Evolutionary conservation across 495 filamentous ascomycete genomes (phyloP).

Genomic region (Baudoinia panamericana): DNA sequence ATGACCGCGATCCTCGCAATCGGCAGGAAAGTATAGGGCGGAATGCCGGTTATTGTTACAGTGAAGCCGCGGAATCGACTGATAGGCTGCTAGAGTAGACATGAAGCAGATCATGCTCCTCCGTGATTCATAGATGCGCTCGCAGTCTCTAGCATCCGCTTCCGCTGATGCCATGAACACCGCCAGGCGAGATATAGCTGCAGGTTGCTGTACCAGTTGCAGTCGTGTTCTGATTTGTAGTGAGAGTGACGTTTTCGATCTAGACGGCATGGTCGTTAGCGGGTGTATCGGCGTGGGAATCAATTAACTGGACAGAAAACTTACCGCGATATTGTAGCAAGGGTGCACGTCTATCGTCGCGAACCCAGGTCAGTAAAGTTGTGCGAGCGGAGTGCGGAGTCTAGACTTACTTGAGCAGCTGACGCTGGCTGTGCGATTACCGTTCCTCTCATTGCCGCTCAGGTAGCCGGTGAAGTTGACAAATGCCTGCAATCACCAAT

Average conservation of each 20-base stretch:
- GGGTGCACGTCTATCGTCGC: slow-evolving; percentile 2
- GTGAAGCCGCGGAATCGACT: no score
- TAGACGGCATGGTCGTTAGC: no score
- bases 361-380: neutral
- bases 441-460: slow-evolving; percentile 11
- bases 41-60: no score
- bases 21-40: slow-evolving; percentile 7
- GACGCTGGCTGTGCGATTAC: slow-evolving; percentile 28
- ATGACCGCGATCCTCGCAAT: slow-evolving; percentile 8
- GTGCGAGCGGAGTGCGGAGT: slow-evolving; percentile 27
- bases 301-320: no score
- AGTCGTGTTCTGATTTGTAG: slow-evolving; percentile 9
- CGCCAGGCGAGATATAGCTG: slow-evolving; percentile 6
- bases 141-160: slow-evolving; percentile 6
- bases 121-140: no score
- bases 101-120: no score
- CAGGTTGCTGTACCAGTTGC: slow-evolving; percentile 10
- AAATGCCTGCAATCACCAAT: no score
- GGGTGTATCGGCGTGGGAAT: no score
- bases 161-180: slow-evolving; percentile 12
- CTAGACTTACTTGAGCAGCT: slow-evolving; percentile 34
- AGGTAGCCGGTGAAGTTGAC: slow-evolving; percentile 43
- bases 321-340: slow-evolving; percentile 15
- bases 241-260: slow-evolving; percentile 10
- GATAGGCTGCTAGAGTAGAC: no score